These are phyloP conservation scores for Cenchrus americanus DNA, from an alignment of 176 grass and related monocot species.

Conservation along the genomic window DNA sequence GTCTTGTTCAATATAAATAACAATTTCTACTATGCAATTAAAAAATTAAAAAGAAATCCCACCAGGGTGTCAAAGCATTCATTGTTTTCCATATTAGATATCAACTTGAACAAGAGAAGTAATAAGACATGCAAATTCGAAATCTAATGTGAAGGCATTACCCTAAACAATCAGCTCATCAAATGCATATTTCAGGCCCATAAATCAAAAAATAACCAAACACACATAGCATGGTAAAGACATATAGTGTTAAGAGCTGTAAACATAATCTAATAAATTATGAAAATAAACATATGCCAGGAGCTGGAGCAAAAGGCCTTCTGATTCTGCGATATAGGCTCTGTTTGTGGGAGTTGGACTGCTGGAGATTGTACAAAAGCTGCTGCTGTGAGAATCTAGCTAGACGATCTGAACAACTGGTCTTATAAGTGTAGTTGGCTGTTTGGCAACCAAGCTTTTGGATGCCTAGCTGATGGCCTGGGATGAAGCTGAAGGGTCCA, in stretches of 20 bases:
- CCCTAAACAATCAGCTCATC: slow-evolving; percentile 6
- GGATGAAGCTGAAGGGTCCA: not conserved
- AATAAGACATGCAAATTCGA: slow-evolving; percentile 12
- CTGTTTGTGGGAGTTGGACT: not conserved
- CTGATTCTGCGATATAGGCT: not conserved
- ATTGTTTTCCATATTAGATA: slow-evolving; percentile 13
- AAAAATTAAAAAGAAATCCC: slow-evolving; percentile 1
- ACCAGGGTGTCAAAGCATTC: not conserved
- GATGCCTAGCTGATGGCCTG: too few species aligned
- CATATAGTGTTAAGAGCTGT: not conserved
- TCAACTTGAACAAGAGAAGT: not conserved
- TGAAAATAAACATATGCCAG: not conserved
- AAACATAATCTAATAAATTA: not conserved
- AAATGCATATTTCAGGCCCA: slow-evolving; percentile 21
- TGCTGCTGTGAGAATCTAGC: not conserved
- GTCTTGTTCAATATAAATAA: slow-evolving; percentile 17
- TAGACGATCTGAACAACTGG: too few species aligned
- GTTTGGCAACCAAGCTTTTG: not conserved
- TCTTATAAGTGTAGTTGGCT: not conserved
- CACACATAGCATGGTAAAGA: slow-evolving; percentile 6
- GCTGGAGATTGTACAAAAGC: not conserved
- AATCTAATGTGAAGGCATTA: slow-evolving; percentile 29
- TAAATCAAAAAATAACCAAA: not conserved
- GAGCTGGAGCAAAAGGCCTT: slow-evolving; percentile 1
- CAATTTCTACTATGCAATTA: slow-evolving; percentile 18